phyloP scores from a whole-genome alignment of 2,329 filamentous ascomycete species.

The Pseudogymnoascus pannorum region DNA sequence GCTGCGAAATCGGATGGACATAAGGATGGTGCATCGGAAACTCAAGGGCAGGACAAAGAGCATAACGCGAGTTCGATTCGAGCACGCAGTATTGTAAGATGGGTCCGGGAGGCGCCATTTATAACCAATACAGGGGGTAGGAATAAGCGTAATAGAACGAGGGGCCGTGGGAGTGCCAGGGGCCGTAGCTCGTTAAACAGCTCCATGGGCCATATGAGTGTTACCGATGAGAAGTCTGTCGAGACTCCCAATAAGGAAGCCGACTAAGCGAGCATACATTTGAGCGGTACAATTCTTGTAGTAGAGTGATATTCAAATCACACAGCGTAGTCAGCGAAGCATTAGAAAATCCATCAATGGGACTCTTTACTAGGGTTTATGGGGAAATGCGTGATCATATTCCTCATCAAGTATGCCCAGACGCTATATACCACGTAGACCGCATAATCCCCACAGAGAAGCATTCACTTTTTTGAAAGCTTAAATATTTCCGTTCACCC shows the following conservation, averaged over 20 bases:
- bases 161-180: background rate
- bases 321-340: constrained; percentile 3
- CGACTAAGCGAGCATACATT: background rate
- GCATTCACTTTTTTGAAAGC: background rate
- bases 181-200: background rate
- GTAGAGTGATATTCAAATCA: constrained; percentile 1
- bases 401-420: constrained; percentile 1
- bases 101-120: constrained; percentile 55
- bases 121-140: background rate
- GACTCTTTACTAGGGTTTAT: background rate
- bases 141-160: background rate
- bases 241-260: background rate
- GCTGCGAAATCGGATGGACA: constrained; percentile 35
- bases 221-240: background rate
- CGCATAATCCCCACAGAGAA: constrained; percentile 5
- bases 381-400: constrained; percentile 4
- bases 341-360: background rate
- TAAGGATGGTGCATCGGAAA: constrained; percentile 42
- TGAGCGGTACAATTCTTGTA: background rate
- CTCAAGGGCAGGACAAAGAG: constrained; percentile 38
- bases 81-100: constrained; percentile 59
- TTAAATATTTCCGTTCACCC: constrained; percentile 7
- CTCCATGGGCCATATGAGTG: background rate
- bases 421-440: constrained; percentile 5
- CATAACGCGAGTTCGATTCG: constrained; percentile 64